Conservation (phyloP, 495 filamentous ascomycete genomes). For the Talaromyces stipitatus region DNA sequence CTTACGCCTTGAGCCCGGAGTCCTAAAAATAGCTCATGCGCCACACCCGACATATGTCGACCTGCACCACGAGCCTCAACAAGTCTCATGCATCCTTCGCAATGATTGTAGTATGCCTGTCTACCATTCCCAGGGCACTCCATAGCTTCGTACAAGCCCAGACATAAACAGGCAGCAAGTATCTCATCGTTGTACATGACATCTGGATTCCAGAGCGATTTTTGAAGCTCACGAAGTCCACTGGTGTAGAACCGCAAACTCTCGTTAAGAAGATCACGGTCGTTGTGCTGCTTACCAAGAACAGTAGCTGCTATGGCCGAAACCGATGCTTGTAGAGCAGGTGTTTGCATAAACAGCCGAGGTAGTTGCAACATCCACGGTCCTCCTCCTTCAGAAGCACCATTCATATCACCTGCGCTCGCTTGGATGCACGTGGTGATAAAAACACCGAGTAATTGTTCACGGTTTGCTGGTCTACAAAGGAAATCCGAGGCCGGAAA, state of each 20-base stretch:
- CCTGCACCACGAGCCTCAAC: conserved; percentile 23
- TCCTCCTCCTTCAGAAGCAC: not conserved
- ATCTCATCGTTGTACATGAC: conserved; percentile 24
- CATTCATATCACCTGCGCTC: not conserved
- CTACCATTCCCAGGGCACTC: conserved; percentile 23
- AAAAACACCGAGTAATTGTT: conserved; percentile 14
- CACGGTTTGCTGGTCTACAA: not conserved
- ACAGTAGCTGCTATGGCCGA: conserved; percentile 18
- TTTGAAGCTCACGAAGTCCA: conserved; percentile 25
- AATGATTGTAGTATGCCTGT: conserved; percentile 23
- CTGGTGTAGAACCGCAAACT: conserved; percentile 25
- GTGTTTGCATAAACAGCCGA: conserved; percentile 10
- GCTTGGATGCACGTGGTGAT: conserved; percentile 11
- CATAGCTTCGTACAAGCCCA: conserved; percentile 27
- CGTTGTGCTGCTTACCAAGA: conserved; percentile 15
- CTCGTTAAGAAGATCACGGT: conserved; percentile 14
- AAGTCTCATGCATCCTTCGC: conserved; percentile 21
- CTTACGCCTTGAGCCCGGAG: conserved; percentile 20
- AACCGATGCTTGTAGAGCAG: conserved; percentile 18
- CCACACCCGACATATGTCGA: conserved; percentile 19
- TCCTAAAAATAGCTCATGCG: conserved; percentile 22
- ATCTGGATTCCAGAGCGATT: conserved; percentile 17
- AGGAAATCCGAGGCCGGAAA: not conserved
- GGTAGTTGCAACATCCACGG: conserved; percentile 22
- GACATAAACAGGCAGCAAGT: conserved; percentile 24